Conservation (phyloP, 441 rosid genomes). For the Iberis amara region DNA sequence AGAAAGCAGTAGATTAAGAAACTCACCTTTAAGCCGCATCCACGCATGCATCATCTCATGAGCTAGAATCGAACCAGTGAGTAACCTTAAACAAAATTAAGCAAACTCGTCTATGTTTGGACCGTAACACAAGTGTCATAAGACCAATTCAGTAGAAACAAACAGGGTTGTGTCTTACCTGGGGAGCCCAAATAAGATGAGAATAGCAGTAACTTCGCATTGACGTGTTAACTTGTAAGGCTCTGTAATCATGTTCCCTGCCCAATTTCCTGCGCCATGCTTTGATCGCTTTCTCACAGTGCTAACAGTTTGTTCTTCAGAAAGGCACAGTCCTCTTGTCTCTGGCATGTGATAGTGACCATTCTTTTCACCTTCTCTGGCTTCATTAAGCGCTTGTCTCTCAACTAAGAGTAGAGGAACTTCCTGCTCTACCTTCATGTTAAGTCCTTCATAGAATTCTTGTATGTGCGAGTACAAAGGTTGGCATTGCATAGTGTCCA, state of each 20-base stretch:
- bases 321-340: slow-evolving; percentile 78
- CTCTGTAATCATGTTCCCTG: slow-evolving; percentile 46
- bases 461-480: slow-evolving; percentile 57
- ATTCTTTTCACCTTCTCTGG: slow-evolving; percentile 73
- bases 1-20: slow-evolving; percentile 3
- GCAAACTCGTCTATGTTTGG: no score
- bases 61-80: slow-evolving; percentile 70
- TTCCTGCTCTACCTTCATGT: slow-evolving; percentile 64
- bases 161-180: no score
- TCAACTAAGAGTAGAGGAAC: slow-evolving; percentile 68
- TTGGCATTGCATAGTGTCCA: slow-evolving; percentile 60
- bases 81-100: no score
- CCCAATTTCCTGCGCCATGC: slow-evolving; percentile 42
- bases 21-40: slow-evolving; percentile 61
- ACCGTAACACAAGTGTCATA: no score
- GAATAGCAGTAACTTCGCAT: slow-evolving; percentile 77
- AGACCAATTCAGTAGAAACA: no score
- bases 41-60: slow-evolving; percentile 88
- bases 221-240: slow-evolving; percentile 54
- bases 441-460: slow-evolving; percentile 53
- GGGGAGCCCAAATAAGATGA: slow-evolving; percentile 68
- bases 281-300: slow-evolving; percentile 55
- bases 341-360: slow-evolving; percentile 86
- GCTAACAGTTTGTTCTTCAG: slow-evolving; percentile 72
- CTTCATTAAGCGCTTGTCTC: slow-evolving; percentile 68